phyloP scores from a whole-genome alignment of 2,329 filamentous ascomycete species.

The Exserohilum rostratum region DNA sequence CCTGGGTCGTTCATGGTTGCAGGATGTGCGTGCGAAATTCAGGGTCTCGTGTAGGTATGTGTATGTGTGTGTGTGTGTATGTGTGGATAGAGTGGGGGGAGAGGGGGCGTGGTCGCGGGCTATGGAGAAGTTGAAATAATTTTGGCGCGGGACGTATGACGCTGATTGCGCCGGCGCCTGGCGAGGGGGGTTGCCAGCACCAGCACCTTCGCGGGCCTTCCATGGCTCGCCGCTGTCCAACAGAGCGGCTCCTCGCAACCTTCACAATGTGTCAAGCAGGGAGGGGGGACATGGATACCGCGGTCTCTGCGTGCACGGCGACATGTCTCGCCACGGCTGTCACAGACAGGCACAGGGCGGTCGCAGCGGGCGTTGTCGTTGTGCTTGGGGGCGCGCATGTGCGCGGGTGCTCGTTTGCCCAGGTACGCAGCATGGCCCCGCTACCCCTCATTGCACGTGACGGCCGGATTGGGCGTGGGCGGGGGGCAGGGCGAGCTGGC shows the following conservation, averaged over 20 bases:
- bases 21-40: background rate
- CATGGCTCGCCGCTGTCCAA: constrained; percentile 22
- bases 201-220: constrained; percentile 32
- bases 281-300: too few relatives aligned
- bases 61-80: background rate
- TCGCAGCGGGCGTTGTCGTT: too few relatives aligned
- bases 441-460: constrained; percentile 46
- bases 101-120: constrained; percentile 2
- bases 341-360: too few relatives aligned
- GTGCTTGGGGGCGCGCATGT: too few relatives aligned
- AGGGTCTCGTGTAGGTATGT: too few relatives aligned
- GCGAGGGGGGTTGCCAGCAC: constrained; percentile 28
- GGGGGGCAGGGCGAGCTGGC: constrained; percentile 1
- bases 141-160: constrained; percentile 32
- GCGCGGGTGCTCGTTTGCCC: constrained; percentile 1
- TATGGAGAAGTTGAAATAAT: constrained; percentile 23
- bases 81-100: too few relatives aligned
- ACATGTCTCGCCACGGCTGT: background rate
- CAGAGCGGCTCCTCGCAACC: background rate
- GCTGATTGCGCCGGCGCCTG: constrained; percentile 22
- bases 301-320: too few relatives aligned
- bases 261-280: too few relatives aligned
- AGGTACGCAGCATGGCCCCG: constrained; percentile 5
- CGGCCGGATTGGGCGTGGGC: constrained; percentile 9
- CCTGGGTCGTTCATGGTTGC: constrained; percentile 61